Percentiles rank a stretch among this genome's conserved stretches.
phyloP scores from a whole-genome alignment of 805 yeast species.

The Yarrowia porcina region DNA sequence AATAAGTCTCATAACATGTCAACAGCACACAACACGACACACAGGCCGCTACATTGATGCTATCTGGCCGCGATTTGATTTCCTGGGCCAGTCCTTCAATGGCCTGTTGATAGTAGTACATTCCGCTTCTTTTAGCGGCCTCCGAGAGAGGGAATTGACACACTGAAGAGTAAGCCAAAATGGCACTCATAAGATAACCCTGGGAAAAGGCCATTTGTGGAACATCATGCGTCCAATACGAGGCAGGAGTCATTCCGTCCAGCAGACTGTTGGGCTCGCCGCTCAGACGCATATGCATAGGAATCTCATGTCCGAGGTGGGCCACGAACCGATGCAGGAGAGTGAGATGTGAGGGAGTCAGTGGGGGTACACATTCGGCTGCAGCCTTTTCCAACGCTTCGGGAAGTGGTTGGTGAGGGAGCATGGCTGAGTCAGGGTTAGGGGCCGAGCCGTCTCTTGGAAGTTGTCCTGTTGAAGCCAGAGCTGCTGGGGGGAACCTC shows the following conservation, averaged over 20 bases:
- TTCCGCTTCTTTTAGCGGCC: conserved; percentile 5
- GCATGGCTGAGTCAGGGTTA: not conserved
- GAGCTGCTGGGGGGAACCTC: conserved; percentile 5
- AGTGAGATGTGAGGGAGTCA: conserved; percentile 3
- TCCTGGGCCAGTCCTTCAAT: conserved; percentile 9
- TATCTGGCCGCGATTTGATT: not conserved
- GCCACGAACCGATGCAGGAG: conserved; percentile 19
- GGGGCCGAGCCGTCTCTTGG: not conserved
- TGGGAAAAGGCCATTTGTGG: conserved; percentile 12
- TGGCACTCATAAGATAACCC: conserved; percentile 7
- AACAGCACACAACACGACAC: conserved; percentile 24
- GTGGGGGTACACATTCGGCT: not conserved
- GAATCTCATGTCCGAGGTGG: conserved; percentile 21
- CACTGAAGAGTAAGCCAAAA: conserved; percentile 12
- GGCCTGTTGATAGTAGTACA: conserved; percentile 19
- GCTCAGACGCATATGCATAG: conserved; percentile 11
- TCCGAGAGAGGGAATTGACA: conserved; percentile 17
- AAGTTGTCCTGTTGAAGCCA: not conserved
- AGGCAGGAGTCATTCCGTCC: not conserved
- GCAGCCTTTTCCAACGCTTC: conserved; percentile 1
- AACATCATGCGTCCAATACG: conserved; percentile 17
- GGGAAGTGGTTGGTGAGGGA: not conserved
- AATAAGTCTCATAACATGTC: conserved; percentile 23
- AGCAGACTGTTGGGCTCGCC: not conserved
- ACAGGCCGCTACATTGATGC: conserved; percentile 9